Evolutionary conservation across 164 flowering plant species (phyloP), one percentile per base, ranked within the genome.

Genomic region (Aristolochia californica): DNA sequence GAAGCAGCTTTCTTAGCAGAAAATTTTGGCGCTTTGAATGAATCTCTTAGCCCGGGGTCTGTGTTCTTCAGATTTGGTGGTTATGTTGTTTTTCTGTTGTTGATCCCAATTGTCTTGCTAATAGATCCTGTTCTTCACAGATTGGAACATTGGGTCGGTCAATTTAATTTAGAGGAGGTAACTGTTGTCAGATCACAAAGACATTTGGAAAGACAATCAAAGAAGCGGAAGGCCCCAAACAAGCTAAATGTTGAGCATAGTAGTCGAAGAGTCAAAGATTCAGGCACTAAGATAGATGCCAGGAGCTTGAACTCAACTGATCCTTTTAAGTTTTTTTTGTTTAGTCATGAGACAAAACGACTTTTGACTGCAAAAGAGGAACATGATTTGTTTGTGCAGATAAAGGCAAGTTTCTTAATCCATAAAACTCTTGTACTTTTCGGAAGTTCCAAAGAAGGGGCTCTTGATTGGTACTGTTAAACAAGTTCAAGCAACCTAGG

Each of bases 331-430:
- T 61, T 76, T n/a, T 87, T 89, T 57, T 63, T 84, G 65, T 63
- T 73, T 71, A 74, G 83, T 45, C 80, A 84, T 24, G 90, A 77
- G 70, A 78, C 87, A 30, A 85, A 62, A 63, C 67, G 79, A 60
- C 84, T 89, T 62, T 68, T 93, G 73, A 82, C 87, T 45, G 58
- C 57, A 55, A 60, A 81, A 70, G 94, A 93, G 70, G 97, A 93
- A 74, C 61, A 64, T 5, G 77, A 78, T 26, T 66, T 83, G 70
- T 73, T 87, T 55, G 61, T 34, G 57, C 74, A 80, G 48, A 71
- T 89, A 58, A 86, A 87, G 90, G 99, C 81, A 50, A 49, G 62
- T 62, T 23, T 48, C 45, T 34, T 16, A 34, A 34, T 34, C 7
- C 40, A 34, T 34, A 4, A 34, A 28, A 34, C 10, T 34, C 7